Evolutionary conservation across 139 green algal genomes (phyloP), one percentile per base, ranked within the genome.

Genomic region (Micromonas commoda): DNA sequence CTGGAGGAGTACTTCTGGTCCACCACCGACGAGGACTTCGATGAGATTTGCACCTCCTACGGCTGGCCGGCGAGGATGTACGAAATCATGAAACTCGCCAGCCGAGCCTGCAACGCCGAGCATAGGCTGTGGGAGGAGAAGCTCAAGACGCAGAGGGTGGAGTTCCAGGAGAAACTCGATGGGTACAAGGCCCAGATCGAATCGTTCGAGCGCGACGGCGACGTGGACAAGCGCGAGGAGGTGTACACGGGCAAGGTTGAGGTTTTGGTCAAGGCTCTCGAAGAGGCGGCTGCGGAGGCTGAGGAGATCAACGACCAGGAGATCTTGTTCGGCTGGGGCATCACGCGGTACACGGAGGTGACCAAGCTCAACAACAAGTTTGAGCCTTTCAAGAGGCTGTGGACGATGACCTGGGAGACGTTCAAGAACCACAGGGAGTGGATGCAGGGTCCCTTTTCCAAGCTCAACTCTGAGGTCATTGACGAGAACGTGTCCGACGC

Each of bases 381-480:
- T 21, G 86, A 92, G 60, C 64, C 89, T 53, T 73, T 95, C 77
- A 85, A 90, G 24, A 87, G 78, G 52, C 87, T 95, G 29, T 96
- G 91, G 91, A 35, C 65, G 35, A 63, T 91, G 2, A 85, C 90
- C 32, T 72, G 81, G 20, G 90, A 94, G 67, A 95, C 90, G 91
- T 71, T 93, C 82, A 65, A 67, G 16, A 75, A 78, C 31, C 95
- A 93, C 80, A 73, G 45, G 64, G 76, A 75, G 34, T 96, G 91
- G 91, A 95, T 94, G 79, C 87, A 91, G 53, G 89, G 88, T 31
- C 78, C 84, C 28, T 96, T 96, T 78, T 80, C 38, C 0, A 84
- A 93, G 29, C 86, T 96, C 45, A 85, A 92, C 83, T 86, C 93
- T 26, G 87, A 93, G n/a, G 87, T 90, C 65, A 92, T 95, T n/a